These are phyloP conservation scores for Kodamaea fungicola DNA, from an alignment of 1,139 yeast species.

Conservation along the genomic window DNA sequence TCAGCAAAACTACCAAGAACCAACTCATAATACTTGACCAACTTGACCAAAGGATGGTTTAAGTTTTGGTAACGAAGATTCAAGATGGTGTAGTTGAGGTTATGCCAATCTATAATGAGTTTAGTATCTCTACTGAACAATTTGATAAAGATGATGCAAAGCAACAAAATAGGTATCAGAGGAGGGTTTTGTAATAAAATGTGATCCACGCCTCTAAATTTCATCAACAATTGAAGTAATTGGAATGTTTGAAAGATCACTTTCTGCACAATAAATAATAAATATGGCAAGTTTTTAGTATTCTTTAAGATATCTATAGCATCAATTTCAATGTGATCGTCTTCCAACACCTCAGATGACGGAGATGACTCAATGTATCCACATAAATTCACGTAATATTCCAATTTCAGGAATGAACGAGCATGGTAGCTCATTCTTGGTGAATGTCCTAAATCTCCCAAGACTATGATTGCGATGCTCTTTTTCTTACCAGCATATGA, in stretches of 20 bases:
- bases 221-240: conserved; percentile 45
- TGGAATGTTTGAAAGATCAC: conserved; percentile 52
- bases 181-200: conserved; percentile 94
- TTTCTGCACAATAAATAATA: conserved; percentile 58
- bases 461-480: conserved; percentile 70
- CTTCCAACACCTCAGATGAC: conserved; percentile 48
- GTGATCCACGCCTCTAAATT: conserved; percentile 61
- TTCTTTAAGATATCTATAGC: conserved; percentile 49
- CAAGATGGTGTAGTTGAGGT: conserved; percentile 81
- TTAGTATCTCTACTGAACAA: conserved; percentile 55
- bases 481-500: conserved; percentile 25
- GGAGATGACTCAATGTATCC: conserved; percentile 72
- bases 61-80: conserved; percentile 56
- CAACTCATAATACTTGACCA: conserved; percentile 57
- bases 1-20: conserved; percentile 54
- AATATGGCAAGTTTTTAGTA: conserved; percentile 44
- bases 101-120: conserved; percentile 93
- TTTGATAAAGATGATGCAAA: conserved; percentile 54
- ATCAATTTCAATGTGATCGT: conserved; percentile 49
- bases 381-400: conserved; percentile 76
- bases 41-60: conserved; percentile 59
- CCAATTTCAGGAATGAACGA: conserved; percentile 62
- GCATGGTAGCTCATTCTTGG: conserved; percentile 97
- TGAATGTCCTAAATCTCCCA: conserved; percentile 94
- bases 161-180: conserved; percentile 72